A percentile compares a stretch with the other conserved stretches of the same genome.
phyloP scores from a whole-genome alignment of 1,284 basidiomycete genomes.

The Ceratobasidium sp. region DNA sequence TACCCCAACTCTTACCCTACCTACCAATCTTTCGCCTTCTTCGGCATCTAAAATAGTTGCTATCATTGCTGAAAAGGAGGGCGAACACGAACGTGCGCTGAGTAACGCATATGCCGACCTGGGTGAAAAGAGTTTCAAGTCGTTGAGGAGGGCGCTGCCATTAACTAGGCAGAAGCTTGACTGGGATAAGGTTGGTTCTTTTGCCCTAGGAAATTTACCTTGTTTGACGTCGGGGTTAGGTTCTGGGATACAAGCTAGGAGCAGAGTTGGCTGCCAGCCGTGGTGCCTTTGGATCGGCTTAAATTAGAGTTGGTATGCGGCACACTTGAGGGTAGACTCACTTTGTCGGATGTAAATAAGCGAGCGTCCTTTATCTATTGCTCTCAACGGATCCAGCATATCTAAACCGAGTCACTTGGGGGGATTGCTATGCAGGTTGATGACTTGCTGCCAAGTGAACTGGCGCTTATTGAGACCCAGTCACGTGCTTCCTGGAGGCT shows the following conservation, averaged over 20 bases:
- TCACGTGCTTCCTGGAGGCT: background rate
- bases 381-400: too few species aligned
- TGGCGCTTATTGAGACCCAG: background rate
- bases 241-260: constrained; percentile 87
- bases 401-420: too few species aligned
- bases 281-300: constrained; percentile 64
- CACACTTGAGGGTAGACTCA: background rate
- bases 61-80: constrained; percentile 83
- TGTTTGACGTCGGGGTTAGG: constrained; percentile 59
- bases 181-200: constrained; percentile 84
- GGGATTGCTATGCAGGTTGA: too few species aligned
- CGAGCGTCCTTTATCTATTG: too few species aligned
- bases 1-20: constrained; percentile 73
- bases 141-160: constrained; percentile 87
- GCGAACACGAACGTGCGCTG: constrained; percentile 79
- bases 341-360: too few species aligned
- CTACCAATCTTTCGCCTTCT: constrained; percentile 63
- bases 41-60: constrained; percentile 79
- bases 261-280: constrained; percentile 83
- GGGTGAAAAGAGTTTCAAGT: constrained; percentile 92
- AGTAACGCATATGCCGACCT: constrained; percentile 87
- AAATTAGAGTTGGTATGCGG: background rate
- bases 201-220: background rate
- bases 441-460: too few species aligned
- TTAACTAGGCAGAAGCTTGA: constrained; percentile 94